Evolutionary conservation across 2,329 filamentous ascomycete species (phyloP).

Genomic region (Sordariomycetes sp.): DNA sequence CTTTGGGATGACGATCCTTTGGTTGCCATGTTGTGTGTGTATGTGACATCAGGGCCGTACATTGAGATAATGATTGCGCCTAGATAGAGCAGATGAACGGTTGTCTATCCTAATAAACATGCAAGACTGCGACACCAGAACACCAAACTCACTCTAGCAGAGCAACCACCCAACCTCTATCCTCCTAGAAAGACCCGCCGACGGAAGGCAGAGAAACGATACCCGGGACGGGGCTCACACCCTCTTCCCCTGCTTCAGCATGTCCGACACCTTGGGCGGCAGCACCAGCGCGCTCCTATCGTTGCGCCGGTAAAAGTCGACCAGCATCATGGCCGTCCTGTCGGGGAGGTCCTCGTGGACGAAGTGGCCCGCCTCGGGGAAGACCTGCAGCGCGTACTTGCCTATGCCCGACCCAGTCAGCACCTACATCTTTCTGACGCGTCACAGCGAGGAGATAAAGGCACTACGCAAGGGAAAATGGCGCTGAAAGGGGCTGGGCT

Average conservation of each 20-base stretch:
- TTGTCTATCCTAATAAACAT: background rate
- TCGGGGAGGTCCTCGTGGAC: constrained; percentile 90
- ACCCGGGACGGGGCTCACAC: constrained; percentile 21
- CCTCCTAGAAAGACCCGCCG: background rate
- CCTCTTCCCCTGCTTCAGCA: constrained; percentile 48
- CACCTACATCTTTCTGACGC: background rate
- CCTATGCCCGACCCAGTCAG: constrained; percentile 25
- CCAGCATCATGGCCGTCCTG: constrained; percentile 72
- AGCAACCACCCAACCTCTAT: background rate
- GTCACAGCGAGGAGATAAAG: background rate
- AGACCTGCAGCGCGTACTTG: constrained; percentile 90
- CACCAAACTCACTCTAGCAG: background rate
- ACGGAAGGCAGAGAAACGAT: background rate
- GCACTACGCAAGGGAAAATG: background rate
- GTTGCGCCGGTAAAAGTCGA: constrained; percentile 86
- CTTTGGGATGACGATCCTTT: too few relatives aligned
- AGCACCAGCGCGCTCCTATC: constrained; percentile 74
- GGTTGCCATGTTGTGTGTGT: background rate
- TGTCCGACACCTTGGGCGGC: constrained; percentile 79
- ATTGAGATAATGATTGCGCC: background rate
- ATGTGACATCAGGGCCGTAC: background rate
- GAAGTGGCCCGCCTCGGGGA: constrained; percentile 92
- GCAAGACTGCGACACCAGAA: background rate
- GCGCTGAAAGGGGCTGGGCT: constrained; percentile 5
- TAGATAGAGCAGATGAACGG: background rate